These are phyloP conservation scores for Sarocladium strictum DNA, from an alignment of 2,329 filamentous ascomycete species.

Conservation along the genomic window DNA sequence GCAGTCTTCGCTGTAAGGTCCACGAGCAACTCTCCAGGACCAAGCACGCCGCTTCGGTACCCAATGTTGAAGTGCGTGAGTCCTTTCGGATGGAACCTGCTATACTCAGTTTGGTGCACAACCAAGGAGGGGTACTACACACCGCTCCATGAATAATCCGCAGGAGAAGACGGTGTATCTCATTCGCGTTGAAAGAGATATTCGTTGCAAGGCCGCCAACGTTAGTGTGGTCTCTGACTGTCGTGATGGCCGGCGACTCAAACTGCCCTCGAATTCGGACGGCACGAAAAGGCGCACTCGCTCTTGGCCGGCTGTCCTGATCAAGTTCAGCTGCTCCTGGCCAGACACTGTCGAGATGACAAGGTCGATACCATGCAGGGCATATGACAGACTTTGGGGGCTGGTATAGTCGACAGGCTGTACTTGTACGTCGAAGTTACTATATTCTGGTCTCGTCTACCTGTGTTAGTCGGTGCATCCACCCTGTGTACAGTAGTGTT, in stretches of 20 bases:
- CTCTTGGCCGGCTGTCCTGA: constrained; percentile 61
- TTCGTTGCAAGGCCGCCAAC: constrained; percentile 38
- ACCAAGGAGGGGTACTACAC: neutral
- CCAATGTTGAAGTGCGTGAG: constrained; percentile 54
- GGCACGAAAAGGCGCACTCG: constrained; percentile 66
- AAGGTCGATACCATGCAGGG: constrained; percentile 65
- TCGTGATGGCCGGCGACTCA: constrained; percentile 42
- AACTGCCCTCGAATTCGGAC: constrained; percentile 66
- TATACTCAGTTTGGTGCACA: neutral
- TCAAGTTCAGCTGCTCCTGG: constrained; percentile 60
- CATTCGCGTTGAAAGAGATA: constrained; percentile 46
- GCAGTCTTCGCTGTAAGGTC: constrained; percentile 53
- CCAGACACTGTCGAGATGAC: constrained; percentile 70
- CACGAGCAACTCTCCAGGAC: constrained; percentile 60
- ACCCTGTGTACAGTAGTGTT: neutral
- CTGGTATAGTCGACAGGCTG: constrained; percentile 62
- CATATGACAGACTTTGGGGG: constrained; percentile 52
- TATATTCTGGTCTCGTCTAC: constrained; percentile 49
- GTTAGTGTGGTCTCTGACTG: neutral
- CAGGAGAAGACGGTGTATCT: constrained; percentile 67
- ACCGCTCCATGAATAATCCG: constrained; percentile 67
- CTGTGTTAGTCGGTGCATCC: constrained; percentile 14
- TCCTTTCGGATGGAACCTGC: constrained; percentile 57
- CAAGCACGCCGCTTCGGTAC: constrained; percentile 42
- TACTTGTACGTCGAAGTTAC: constrained; percentile 56